Base-by-base conservation (phyloP, 495 filamentous ascomycete species). In the Parmelia sp. region DNA sequence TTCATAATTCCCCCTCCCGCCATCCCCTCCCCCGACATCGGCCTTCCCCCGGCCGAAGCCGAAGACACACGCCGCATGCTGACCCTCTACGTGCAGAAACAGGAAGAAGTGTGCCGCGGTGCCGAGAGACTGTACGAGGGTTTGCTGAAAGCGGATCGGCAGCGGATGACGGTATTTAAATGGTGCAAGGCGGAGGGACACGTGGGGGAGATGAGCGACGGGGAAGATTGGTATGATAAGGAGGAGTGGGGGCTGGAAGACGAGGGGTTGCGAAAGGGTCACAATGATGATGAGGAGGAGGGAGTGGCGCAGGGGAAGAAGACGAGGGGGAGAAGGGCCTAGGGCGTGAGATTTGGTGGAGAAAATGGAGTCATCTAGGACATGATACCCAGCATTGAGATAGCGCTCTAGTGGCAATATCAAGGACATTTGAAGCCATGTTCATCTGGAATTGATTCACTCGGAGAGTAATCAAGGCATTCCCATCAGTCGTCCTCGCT, bases 201-300 rank as follows among this genome's bases (percentile, higher is more conserved):
- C 70, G 82, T 89, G 31, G 91, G 90, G 3, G 84, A 88, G 60
- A 78, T 96, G 85, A 92, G 88, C 40, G 92, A 97, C 70, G 91
- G 91, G 4, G 92, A 97, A 77, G 92, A 97, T 72, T 97, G 92
- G 91, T 95, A 95, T 73, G 92, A 97, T 71, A 85, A 84, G 62
- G 90, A 94, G 71, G 88, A 89, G 78, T 96, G 90, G 92, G 86
- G 86, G 4, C 73, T 97, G 49, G 86, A 86, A 4, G 90, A 90
- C 68, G 89, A 91, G 71, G 51, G 51, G 27, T 78, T 97, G 19
- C 90, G 90, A 73, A 97, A 97, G 73, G 92, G 92, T 3, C 86
- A 89, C 60, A 91, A 96, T 63, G 92, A 96, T 68, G 92, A 96
- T 62, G 92, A 96, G 60, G 89, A 91, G 70, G 82, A 82, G 60